Evolutionary conservation across 768 basidiomycete species (phyloP).

Genomic region (Harrya chromipes): DNA sequence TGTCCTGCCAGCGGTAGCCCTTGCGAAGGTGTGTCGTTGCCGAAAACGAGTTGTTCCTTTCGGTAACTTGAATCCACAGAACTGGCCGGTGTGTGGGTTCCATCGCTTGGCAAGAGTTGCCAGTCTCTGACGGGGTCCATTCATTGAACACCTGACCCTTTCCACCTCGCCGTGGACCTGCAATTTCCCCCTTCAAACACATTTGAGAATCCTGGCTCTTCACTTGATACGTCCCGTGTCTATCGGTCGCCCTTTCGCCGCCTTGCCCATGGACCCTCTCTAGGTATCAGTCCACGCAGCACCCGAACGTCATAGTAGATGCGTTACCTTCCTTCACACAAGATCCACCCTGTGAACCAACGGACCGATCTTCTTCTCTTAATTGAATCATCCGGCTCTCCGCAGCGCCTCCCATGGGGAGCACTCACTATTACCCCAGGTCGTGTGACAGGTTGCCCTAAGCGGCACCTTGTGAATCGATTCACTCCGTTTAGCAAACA

Average conservation of each 20-base stretch:
- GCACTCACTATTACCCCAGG: conserved; percentile 30
- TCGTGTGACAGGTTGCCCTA: conserved; percentile 21
- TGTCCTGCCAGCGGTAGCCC: not conserved
- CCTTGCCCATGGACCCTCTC: conserved; percentile 10
- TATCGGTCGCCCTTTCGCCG: conserved; percentile 14
- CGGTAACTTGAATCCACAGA: not conserved
- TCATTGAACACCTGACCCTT: conserved; percentile 15
- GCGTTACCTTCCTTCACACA: conserved; percentile 24
- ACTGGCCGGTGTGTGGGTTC: not conserved
- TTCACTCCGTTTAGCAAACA: conserved; percentile 4
- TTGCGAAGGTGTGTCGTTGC: no score
- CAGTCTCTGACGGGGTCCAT: conserved; percentile 1
- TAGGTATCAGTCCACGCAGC: not conserved
- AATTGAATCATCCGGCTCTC: conserved; percentile 12
- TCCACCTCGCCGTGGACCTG: conserved; percentile 1
- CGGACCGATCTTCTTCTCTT: conserved; percentile 13
- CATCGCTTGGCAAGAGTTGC: conserved; percentile 7
- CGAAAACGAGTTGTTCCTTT: not conserved
- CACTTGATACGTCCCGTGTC: conserved; percentile 8
- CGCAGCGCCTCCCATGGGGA: conserved; percentile 22
- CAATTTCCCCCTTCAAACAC: conserved; percentile 4
- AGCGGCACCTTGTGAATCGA: conserved; percentile 10
- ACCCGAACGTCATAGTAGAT: conserved; percentile 16
- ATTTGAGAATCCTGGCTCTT: conserved; percentile 14
- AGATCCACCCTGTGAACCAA: conserved; percentile 21